Evolutionary conservation across 176 grass and related monocot species (phyloP), one percentile per base, ranked within the genome.

Genomic region (Saccharum officinarum): DNA sequence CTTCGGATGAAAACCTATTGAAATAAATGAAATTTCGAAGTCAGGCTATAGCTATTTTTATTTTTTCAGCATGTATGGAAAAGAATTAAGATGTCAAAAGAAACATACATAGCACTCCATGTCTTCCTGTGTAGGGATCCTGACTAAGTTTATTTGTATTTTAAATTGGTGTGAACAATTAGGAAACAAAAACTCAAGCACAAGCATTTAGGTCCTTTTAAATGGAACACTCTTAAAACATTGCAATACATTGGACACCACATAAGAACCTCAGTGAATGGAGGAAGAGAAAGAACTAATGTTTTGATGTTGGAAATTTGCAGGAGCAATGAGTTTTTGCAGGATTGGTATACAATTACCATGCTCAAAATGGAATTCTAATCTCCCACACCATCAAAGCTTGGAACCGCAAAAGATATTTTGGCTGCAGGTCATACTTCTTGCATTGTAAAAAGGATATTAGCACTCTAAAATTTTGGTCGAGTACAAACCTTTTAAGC

Each of bases 1-100:
- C 30, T 78, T 84, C 1, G 95, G 93, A 80, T 45, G 80, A 38
- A 93, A 98, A 76, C 96, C 96, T 85, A 52, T 75, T 42, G 41
- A 64, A 44, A 81, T 61, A 75, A 64, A 57, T 18, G 73, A 74
- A 90, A 80, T 18, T 2, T 44, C 34, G 62, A 79, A 31, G 42
- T 16, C 16, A 67, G 10, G 44, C 36, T 28, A 22, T 2, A 73
- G 13, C n/a, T 33, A 39, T 10, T 45, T 78, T 86, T 22, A 13
- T 34, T 80, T 60, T 68, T 45, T 80, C 68, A 89, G 38, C 26
- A 83, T 67, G 59, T 57, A 86, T 4, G 28, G 3, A 46, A 20
- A 57, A 38, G 7, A 18, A 57, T 71, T 28, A 57, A 72, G 25
- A 15, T 86, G 37, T 42, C 22, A 76, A 61, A 52, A 70, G 8